Evolutionary conservation across 495 filamentous ascomycete genomes (phyloP).

Genomic region (Hypoxylon fuscum): DNA sequence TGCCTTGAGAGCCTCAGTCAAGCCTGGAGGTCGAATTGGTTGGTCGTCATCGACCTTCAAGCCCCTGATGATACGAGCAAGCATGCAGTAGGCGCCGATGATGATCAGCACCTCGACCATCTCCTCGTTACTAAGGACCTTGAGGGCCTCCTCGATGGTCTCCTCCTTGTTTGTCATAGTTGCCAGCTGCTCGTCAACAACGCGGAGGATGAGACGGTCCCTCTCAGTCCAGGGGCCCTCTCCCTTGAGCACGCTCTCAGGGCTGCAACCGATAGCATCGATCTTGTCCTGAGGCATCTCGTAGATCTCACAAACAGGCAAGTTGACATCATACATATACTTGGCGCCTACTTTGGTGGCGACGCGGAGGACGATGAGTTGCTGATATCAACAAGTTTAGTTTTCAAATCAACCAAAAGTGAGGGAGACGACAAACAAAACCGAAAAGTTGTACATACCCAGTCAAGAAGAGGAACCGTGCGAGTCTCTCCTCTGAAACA

Average conservation of each 20-base stretch:
- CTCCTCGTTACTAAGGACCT: neutral
- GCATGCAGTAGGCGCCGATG: conserved; percentile 1
- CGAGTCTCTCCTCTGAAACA: neutral
- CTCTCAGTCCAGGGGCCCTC: neutral
- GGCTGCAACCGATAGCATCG: neutral
- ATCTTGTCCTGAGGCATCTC: neutral
- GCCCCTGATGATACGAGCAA: conserved; percentile 3
- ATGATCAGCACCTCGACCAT: neutral
- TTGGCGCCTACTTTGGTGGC: conserved; percentile 1
- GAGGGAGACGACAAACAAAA: neutral
- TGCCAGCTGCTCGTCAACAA: conserved; percentile 1
- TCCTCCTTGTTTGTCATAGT: conserved; percentile 2
- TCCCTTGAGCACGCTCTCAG: neutral
- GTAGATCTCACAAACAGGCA: conserved; percentile 1
- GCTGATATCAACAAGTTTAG: neutral
- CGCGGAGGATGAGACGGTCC: neutral
- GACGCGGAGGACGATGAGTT: conserved; percentile 1
- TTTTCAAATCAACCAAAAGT: neutral
- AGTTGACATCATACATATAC: conserved; percentile 1
- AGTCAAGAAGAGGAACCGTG: neutral
- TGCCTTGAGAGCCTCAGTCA: neutral
- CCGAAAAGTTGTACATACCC: neutral
- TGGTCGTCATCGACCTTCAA: conserved; percentile 2
- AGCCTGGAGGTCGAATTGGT: neutral
- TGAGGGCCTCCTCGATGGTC: neutral